phyloP scores from a whole-genome alignment of 2,329 filamentous ascomycete species.

The Colletotrichum musicola region DNA sequence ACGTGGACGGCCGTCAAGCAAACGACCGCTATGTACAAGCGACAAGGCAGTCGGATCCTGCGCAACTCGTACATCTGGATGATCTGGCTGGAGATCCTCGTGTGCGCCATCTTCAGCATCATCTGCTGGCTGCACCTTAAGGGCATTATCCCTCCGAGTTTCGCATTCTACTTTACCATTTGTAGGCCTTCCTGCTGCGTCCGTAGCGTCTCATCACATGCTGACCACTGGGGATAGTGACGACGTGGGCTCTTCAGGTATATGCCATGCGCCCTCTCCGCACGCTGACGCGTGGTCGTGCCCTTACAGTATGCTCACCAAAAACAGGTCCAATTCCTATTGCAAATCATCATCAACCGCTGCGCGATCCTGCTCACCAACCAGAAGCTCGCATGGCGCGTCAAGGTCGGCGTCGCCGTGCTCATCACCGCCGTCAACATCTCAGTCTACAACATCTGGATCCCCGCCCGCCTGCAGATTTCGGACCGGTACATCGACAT shows the following conservation, averaged over 20 bases:
- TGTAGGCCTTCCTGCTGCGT: constrained; percentile 12
- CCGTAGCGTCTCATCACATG: too few species aligned
- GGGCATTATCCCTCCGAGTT: constrained; percentile 36
- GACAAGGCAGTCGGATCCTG: constrained; percentile 45
- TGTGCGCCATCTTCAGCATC: constrained; percentile 56
- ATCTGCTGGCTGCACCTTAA: constrained; percentile 46
- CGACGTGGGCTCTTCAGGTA: constrained; percentile 52
- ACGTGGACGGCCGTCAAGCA: constrained; percentile 53
- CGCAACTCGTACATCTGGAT: constrained; percentile 60
- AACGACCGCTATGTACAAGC: constrained; percentile 50
- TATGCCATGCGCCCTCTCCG: neutral
- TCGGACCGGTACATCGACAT: constrained; percentile 55
- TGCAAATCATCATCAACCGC: constrained; percentile 68
- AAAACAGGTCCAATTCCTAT: constrained; percentile 59
- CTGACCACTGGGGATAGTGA: constrained; percentile 39
- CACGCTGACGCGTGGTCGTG: neutral
- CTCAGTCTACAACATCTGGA: constrained; percentile 66
- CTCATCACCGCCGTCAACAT: constrained; percentile 65
- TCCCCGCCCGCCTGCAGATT: constrained; percentile 62
- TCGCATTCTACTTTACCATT: constrained; percentile 38
- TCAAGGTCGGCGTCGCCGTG: constrained; percentile 59
- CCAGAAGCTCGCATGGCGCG: constrained; percentile 47
- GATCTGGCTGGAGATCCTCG: constrained; percentile 60
- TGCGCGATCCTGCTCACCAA: constrained; percentile 60
- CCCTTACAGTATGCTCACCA: neutral